A percentile compares a stretch with the other conserved stretches of the same genome.
phyloP scores from a whole-genome alignment of 345 rosid species.

The Linum usitatissimum region DNA sequence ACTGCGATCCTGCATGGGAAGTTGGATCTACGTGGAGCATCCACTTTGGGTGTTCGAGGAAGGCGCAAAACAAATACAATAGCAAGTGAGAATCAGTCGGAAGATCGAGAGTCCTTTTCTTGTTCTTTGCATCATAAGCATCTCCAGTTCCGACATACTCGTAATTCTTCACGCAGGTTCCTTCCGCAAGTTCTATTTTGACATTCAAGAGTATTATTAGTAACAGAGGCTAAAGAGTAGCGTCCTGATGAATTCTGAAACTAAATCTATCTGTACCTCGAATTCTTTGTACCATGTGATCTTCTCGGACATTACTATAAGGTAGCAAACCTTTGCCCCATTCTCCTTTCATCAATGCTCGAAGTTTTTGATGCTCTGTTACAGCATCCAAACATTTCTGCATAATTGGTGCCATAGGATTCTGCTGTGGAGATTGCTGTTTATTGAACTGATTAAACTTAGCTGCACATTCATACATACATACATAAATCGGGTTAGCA shows the following conservation, averaged over 20 bases:
- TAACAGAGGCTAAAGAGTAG: conserved; percentile 6
- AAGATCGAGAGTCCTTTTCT: conserved; percentile 69
- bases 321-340: conserved; percentile 88
- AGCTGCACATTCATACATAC: conserved; percentile 37
- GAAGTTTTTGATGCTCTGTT: conserved; percentile 89
- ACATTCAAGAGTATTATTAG: background rate
- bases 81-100: conserved; percentile 91
- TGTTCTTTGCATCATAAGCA: conserved; percentile 50
- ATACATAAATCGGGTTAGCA: background rate
- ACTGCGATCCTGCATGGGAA: conserved; percentile 67
- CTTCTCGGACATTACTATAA: conserved; percentile 59
- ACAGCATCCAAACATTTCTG: conserved; percentile 82
- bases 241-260: conserved; percentile 3
- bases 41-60: conserved; percentile 94
- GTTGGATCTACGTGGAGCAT: conserved; percentile 89
- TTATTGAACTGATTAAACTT: conserved; percentile 36
- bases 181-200: conserved; percentile 72
- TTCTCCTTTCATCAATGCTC: conserved; percentile 78
- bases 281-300: conserved; percentile 64
- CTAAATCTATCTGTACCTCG: conserved; percentile 35
- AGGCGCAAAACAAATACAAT: conserved; percentile 82
- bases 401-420: conserved; percentile 53
- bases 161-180: conserved; percentile 87
- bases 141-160: conserved; percentile 66
- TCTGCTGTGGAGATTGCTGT: conserved; percentile 59